These are phyloP conservation scores for Colletotrichum caudatum DNA, from an alignment of 2,329 filamentous ascomycete genomes.

Conservation along the genomic window DNA sequence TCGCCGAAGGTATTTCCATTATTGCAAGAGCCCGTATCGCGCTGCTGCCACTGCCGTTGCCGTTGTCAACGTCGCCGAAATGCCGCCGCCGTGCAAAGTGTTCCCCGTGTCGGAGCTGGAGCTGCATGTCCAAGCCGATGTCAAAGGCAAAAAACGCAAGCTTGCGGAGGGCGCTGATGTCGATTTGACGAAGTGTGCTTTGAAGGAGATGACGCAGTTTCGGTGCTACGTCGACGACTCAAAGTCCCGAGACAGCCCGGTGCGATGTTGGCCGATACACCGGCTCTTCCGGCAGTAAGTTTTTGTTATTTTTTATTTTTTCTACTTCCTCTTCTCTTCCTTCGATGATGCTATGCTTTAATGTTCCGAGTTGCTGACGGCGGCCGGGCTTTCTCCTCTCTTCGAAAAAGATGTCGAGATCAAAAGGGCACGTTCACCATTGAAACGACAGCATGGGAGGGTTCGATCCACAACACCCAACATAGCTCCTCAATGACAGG, in stretches of 20 bases:
- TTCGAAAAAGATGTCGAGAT: slow-evolving; percentile 65
- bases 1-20: slow-evolving; percentile 51
- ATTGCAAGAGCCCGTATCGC: neutral
- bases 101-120: slow-evolving; percentile 67
- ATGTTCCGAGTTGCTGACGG: neutral
- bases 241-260: slow-evolving; percentile 57
- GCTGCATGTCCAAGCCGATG: slow-evolving; percentile 60
- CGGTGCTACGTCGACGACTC: slow-evolving; percentile 67
- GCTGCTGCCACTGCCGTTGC: neutral
- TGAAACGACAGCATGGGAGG: slow-evolving; percentile 75
- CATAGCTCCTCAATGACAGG: neutral
- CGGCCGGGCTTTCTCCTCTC: slow-evolving; percentile 15
- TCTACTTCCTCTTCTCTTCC: neutral
- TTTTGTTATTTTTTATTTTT: too few species aligned
- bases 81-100: slow-evolving; percentile 69
- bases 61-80: slow-evolving; percentile 46
- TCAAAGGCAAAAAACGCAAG: slow-evolving; percentile 66
- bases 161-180: slow-evolving; percentile 55
- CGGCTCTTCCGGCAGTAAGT: slow-evolving; percentile 71
- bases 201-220: slow-evolving; percentile 71
- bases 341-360: neutral
- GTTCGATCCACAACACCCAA: slow-evolving; percentile 19
- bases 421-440: slow-evolving; percentile 68
- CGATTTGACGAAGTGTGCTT: slow-evolving; percentile 66
- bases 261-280: slow-evolving; percentile 68